Evolutionary conservation across 202 grass and related monocot species (phyloP), one percentile per base, ranked within the genome.

Genomic region (Miscanthus sacchariflorus): DNA sequence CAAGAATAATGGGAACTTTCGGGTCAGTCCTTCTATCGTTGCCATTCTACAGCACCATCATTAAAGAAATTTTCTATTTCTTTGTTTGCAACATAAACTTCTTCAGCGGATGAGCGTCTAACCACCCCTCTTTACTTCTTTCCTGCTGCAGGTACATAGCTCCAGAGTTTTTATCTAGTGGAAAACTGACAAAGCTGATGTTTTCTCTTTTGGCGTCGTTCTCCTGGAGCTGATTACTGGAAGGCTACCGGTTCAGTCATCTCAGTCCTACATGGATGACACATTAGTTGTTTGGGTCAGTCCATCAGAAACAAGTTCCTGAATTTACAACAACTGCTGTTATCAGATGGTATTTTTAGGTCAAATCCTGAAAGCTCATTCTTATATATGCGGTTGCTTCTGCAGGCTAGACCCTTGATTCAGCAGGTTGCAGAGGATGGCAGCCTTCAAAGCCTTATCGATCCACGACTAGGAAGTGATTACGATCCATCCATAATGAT

Each of bases 1-100:
- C 89, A n/a, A 83, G 88, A 83, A 38, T 91, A 70, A 79, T 93
- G 72, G 92, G 89, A 89, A 93, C 89, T 50, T 86, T 90, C 14
- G 92, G 92, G 92, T 93, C 9, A 76, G 59, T 58, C 5, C 36
- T 73, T 42, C 27, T 6, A 68, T 81, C 68, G 5, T 14, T 15
- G 38, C 12, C 39, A 56, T 56, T 58, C 38, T 28, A 0, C 48
- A 35, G 1, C 11, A 54, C 30, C 12, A 48, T 25, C 18, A 48
- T 25, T 70, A 4, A 25, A 33, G 5, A 27, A 43, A 40, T 40
- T 50, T 4, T 4, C 6, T 21, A 0, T 81, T 74, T n/a, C 4
- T 13, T 50, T 74, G 25, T 66, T 23, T 36, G 0, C 54, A 28
- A 9, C 25, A 19, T 7, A 44, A 18, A 46, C 2, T 14, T 72